Conservation (phyloP, 2,329 filamentous ascomycete genomes). For the Reticulascus tulasneorum region DNA sequence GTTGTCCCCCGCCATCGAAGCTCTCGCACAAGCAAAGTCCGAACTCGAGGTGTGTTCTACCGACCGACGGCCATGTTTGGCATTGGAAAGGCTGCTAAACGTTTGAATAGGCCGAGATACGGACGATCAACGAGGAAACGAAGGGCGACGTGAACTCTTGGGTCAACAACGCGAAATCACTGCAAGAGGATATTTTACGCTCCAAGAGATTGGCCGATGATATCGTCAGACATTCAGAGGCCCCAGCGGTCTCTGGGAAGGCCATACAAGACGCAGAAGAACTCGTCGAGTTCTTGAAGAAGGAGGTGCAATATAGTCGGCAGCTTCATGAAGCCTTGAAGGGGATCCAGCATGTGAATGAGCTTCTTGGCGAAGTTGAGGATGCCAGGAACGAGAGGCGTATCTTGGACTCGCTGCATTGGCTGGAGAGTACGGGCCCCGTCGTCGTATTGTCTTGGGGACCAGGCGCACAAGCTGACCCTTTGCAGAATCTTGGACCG, state of each 20-base stretch:
- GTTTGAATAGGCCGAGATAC: constrained; percentile 60
- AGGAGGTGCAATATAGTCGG: constrained; percentile 55
- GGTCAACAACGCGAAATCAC: constrained; percentile 77
- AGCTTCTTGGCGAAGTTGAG: constrained; percentile 60
- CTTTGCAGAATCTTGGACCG: constrained; percentile 48
- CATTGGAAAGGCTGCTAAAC: constrained; percentile 1
- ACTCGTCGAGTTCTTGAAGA: constrained; percentile 52
- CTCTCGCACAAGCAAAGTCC: constrained; percentile 29
- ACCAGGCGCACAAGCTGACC: constrained; percentile 18
- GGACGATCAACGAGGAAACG: constrained; percentile 69
- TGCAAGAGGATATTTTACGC: constrained; percentile 80
- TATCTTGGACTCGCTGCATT: constrained; percentile 52
- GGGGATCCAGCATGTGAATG: constrained; percentile 53
- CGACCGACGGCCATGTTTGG: too few relatives aligned
- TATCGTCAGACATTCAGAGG: constrained; percentile 74
- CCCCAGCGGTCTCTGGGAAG: constrained; percentile 49
- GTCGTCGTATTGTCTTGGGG: neutral
- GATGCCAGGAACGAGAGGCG: constrained; percentile 48
- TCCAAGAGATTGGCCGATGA: constrained; percentile 76
- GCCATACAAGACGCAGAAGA: constrained; percentile 49
- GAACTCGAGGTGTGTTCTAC: constrained; percentile 32
- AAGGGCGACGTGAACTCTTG: constrained; percentile 79
- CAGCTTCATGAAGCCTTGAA: constrained; percentile 50
- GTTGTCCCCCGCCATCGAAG: constrained; percentile 34
- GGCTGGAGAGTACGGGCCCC: constrained; percentile 48